A percentile compares a stretch with the other conserved stretches of the same genome.
Evolutionary conservation across 306 rosid genomes (phyloP).

Genomic region (Vigna trinervia): DNA sequence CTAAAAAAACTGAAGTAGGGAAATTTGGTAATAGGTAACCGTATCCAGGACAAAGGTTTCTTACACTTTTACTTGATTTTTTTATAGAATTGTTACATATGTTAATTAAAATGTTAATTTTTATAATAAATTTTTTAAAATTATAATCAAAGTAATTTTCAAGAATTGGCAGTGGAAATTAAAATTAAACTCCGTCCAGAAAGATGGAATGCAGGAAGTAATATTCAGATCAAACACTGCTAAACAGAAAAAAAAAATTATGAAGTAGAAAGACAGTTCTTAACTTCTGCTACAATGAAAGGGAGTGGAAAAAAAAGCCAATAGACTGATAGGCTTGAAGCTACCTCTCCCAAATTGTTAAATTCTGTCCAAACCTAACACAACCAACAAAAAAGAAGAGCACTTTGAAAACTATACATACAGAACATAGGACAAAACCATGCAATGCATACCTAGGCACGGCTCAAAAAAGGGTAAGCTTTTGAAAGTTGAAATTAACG

Average conservation of each 20-base stretch:
- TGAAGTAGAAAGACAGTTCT: not conserved
- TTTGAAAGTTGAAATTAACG: slow-evolving; percentile 14
- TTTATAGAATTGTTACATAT: not conserved
- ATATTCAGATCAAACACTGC: slow-evolving; percentile 14
- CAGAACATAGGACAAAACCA: slow-evolving; percentile 38
- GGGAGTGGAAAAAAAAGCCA: slow-evolving; percentile 27
- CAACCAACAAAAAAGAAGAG: slow-evolving; percentile 1
- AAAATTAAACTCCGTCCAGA: not conserved
- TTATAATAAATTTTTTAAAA: not conserved
- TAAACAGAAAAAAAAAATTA: not conserved
- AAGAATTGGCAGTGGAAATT: not conserved
- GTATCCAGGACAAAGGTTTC: not conserved
- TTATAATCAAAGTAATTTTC: not conserved
- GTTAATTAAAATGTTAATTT: not conserved
- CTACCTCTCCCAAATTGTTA: slow-evolving; percentile 34
- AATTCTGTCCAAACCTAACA: not conserved
- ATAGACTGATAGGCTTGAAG: slow-evolving; percentile 32
- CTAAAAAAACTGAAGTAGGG: not conserved
- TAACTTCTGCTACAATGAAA: not conserved
- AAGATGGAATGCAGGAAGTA: not conserved
- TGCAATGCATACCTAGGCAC: slow-evolving; percentile 31
- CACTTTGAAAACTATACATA: not conserved
- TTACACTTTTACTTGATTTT: not conserved
- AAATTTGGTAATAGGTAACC: not conserved
- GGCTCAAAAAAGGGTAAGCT: slow-evolving; percentile 35